Base-by-base conservation (phyloP, 2,329 filamentous ascomycete genomes). In the Colletotrichum ledebouriae region DNA sequence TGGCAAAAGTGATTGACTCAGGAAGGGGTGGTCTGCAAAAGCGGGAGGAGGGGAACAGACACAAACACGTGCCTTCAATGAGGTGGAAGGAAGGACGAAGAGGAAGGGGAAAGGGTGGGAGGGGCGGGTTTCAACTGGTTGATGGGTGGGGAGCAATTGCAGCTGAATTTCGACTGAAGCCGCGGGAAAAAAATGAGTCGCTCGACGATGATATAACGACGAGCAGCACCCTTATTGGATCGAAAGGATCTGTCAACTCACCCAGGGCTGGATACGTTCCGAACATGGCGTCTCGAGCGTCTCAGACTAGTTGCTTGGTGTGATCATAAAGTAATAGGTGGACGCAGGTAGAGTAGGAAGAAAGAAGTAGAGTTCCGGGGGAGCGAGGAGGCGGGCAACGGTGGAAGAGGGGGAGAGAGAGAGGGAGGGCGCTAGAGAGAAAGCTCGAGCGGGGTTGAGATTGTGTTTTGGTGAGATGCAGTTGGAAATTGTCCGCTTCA, bases 251-350 rank as follows among this genome's bases (percentile, higher is more conserved):
- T 37, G 44, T 46, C 34, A 58, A 78, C 81, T 78, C 77, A 83
- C 81, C 74, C 72, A 81, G 75, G 67, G 77, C 76, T 59, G 79
- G 70, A 69, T 84, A 77, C 60, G 76, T 79, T 56, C 81, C 81
- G 73, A 84, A 84, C 82, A 84, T 84, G 73, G 67, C 74, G 73
- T 59, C 55, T 61, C 56, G 55, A 66, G 25, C 11, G 34, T 60
- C 33, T 17, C 62, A 39, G 61, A 44, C 50, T 41, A 20, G 37
- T 34, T 47, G 25, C 42, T 44, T 44, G 63, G 20, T 68, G 52
- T 37, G 49, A 55, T 63, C 22, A 13, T 39, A 53, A 25, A 22
- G 47, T 44, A 42, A 63, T n/a, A 29, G 44, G 12, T n/a, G 53
- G 61, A 22, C 15, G 17, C 29, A 55, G 41, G 22, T 42, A 61